Percentiles rank a stretch among this genome's conserved stretches.
These are phyloP conservation scores for Alternaria novae-zelandiae DNA, from an alignment of 2,329 filamentous ascomycete species.

Conservation along the genomic window DNA sequence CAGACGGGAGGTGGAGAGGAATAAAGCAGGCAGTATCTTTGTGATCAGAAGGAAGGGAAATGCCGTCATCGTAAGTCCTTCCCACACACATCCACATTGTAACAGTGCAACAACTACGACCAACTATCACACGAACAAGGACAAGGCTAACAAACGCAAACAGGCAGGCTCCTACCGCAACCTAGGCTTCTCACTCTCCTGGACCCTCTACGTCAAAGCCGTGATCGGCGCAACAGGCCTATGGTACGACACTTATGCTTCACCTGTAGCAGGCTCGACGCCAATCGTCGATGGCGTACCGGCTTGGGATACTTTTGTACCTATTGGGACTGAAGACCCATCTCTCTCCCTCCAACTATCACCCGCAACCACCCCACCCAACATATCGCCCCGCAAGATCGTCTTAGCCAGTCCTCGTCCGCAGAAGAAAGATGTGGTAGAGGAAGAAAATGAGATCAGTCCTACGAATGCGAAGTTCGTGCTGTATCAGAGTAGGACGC, in stretches of 20 bases:
- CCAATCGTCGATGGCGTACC: not conserved
- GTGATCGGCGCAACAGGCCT: slow-evolving; percentile 11
- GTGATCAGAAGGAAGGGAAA: slow-evolving; percentile 16
- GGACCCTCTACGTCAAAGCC: slow-evolving; percentile 17
- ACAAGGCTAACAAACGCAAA: not conserved
- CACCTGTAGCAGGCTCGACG: slow-evolving; percentile 4
- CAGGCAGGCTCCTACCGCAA: slow-evolving; percentile 22
- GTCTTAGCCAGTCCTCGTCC: not conserved
- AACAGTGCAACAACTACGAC: not conserved
- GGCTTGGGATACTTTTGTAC: slow-evolving; percentile 15
- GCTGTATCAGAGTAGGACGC: slow-evolving; percentile 19
- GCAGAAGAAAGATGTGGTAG: not conserved
- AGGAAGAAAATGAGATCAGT: not conserved
- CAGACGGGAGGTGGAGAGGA: slow-evolving; percentile 11
- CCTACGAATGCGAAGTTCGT: slow-evolving; percentile 14
- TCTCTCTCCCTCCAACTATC: not conserved
- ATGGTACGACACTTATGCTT: slow-evolving; percentile 24
- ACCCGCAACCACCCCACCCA: too few relatives aligned
- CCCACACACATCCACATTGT: not conserved
- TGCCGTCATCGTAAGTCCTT: slow-evolving; percentile 3
- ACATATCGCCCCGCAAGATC: slow-evolving; percentile 2
- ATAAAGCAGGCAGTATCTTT: not conserved
- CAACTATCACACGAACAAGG: not conserved
- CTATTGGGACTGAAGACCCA: not conserved
- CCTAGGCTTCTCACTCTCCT: slow-evolving; percentile 20